Evolutionary conservation across 2,329 filamentous ascomycete genomes (phyloP).

Genomic region (Cladosporium sp.): DNA sequence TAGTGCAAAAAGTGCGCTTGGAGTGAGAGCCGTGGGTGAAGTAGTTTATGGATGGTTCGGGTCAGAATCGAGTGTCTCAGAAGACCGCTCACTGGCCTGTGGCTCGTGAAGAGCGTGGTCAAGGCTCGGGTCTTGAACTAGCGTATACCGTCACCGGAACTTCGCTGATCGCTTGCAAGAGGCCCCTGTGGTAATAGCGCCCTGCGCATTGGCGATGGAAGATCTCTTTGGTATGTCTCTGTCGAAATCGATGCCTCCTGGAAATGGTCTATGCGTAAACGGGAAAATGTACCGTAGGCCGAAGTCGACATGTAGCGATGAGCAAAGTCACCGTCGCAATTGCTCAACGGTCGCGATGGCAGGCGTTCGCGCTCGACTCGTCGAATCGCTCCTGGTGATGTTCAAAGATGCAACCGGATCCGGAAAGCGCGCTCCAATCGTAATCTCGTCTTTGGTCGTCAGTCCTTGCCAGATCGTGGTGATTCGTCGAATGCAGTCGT

Average conservation of each 20-base stretch:
- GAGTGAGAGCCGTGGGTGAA: conserved; percentile 19
- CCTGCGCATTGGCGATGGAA: conserved; percentile 21
- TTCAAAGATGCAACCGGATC: not conserved
- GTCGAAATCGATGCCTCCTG: conserved; percentile 11
- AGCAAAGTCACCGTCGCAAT: conserved; percentile 11
- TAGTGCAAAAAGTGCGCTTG: conserved; percentile 12
- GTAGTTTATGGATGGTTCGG: conserved; percentile 20
- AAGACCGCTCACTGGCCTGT: conserved; percentile 22
- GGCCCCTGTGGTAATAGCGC: conserved; percentile 22
- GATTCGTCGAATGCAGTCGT: conserved; percentile 1
- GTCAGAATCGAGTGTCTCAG: conserved; percentile 22
- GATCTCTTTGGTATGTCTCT: conserved; percentile 15
- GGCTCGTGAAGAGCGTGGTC: conserved; percentile 21
- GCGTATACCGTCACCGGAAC: conserved; percentile 19
- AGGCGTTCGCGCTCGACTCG: conserved; percentile 1
- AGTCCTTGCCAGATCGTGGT: not conserved
- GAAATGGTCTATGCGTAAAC: conserved; percentile 19
- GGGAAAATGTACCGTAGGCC: conserved; percentile 9
- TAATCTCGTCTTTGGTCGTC: conserved; percentile 5
- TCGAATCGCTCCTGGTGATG: not conserved
- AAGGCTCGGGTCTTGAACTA: conserved; percentile 13
- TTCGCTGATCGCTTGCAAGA: conserved; percentile 19
- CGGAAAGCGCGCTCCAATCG: not conserved
- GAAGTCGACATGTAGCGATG: conserved; percentile 18
- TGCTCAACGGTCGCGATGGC: conserved; percentile 7